phyloP scores from a whole-genome alignment of 2,329 filamentous ascomycete genomes.

The Penicillium sp. region DNA sequence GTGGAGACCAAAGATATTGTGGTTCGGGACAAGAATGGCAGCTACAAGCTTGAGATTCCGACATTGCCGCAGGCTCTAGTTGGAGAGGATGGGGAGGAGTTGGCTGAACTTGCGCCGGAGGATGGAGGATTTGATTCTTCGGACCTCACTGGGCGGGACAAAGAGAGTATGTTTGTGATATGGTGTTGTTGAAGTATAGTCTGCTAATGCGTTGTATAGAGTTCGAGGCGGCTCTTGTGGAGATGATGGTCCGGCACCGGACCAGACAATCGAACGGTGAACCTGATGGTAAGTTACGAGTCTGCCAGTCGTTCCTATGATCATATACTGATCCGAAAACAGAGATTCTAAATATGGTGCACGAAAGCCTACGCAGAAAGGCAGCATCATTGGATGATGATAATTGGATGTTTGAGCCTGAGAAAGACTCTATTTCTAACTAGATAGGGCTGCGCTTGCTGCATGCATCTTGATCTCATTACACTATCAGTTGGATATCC shows the following conservation, averaged over 20 bases:
- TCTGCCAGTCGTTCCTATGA: not conserved
- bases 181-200: not conserved
- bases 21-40: slow-evolving; percentile 42
- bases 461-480: slow-evolving; percentile 15
- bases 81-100: slow-evolving; percentile 35
- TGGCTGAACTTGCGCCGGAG: slow-evolving; percentile 43
- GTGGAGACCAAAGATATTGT: slow-evolving; percentile 42
- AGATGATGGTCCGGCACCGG: slow-evolving; percentile 35
- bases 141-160: slow-evolving; percentile 28
- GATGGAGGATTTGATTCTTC: slow-evolving; percentile 47
- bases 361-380: slow-evolving; percentile 61
- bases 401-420: slow-evolving; percentile 81
- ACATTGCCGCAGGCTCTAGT: slow-evolving; percentile 30
- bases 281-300: slow-evolving; percentile 51
- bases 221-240: slow-evolving; percentile 40
- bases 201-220: slow-evolving; percentile 24
- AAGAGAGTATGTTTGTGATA: slow-evolving; percentile 31
- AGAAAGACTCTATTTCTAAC: slow-evolving; percentile 41
- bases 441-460: slow-evolving; percentile 1
- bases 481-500: slow-evolving; percentile 11
- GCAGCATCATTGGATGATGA: slow-evolving; percentile 69
- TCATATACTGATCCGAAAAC: slow-evolving; percentile 7
- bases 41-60: slow-evolving; percentile 42
- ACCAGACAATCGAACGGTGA: slow-evolving; percentile 51
- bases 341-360: slow-evolving; percentile 63